Evolutionary conservation across 768 basidiomycete genomes (phyloP).

Genomic region (Boletellus emodensis): DNA sequence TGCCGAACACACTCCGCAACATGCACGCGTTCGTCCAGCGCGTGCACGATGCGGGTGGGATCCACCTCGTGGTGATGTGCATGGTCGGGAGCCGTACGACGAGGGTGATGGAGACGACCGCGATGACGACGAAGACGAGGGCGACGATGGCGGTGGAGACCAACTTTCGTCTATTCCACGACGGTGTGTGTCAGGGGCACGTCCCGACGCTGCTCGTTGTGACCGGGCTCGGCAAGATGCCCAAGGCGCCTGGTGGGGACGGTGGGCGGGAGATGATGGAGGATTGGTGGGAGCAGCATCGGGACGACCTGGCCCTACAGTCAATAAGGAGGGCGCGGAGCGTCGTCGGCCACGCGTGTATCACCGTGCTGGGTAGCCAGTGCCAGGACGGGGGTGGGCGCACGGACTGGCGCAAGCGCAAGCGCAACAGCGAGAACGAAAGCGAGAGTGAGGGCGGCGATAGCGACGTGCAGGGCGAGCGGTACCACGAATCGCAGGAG

Average conservation of each 20-base stretch:
- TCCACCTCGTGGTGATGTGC: constrained; percentile 39
- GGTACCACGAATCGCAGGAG: constrained; percentile 15
- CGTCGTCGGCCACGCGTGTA: constrained; percentile 25
- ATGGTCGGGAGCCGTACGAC: constrained; percentile 38
- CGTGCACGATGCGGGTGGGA: constrained; percentile 25
- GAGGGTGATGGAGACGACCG: constrained; percentile 18
- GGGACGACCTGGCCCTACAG: constrained; percentile 3
- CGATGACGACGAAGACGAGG: background rate
- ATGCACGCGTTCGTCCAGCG: constrained; percentile 27
- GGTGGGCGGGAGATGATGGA: constrained; percentile 24
- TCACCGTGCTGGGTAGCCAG: constrained; percentile 21
- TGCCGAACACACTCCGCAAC: constrained; percentile 22
- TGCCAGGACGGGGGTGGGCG: background rate
- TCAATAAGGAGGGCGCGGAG: constrained; percentile 6
- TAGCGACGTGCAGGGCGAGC: constrained; percentile 13
- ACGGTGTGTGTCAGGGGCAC: constrained; percentile 33
- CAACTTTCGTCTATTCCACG: constrained; percentile 37
- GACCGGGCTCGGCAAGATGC: constrained; percentile 35
- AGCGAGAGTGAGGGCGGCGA: constrained; percentile 4
- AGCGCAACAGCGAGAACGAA: no score
- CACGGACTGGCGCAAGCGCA: background rate
- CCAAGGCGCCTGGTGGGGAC: no score
- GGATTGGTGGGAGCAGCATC: constrained; percentile 31
- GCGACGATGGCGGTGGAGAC: constrained; percentile 29
- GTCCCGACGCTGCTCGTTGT: constrained; percentile 37